phyloP scores from a whole-genome alignment of 305 asterid genomes.

The Rubia peregrina region DNA sequence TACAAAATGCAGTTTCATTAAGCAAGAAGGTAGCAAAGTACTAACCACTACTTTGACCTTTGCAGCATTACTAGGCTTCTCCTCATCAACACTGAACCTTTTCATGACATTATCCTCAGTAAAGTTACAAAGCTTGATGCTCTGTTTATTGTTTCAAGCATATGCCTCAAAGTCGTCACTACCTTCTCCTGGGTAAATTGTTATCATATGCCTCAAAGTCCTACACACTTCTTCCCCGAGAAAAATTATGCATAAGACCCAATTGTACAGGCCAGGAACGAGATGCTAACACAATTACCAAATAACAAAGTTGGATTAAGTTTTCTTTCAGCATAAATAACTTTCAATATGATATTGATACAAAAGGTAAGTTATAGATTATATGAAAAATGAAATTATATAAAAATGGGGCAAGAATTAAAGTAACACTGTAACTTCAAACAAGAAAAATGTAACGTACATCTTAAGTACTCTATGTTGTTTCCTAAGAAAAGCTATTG shows the following conservation, averaged over 20 bases:
- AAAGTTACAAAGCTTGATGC: slow-evolving; percentile 52
- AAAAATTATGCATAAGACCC: slow-evolving; percentile 45
- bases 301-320: neutral
- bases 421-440: neutral
- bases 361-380: neutral
- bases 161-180: slow-evolving; percentile 64
- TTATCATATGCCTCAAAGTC: no score
- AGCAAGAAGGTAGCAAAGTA: slow-evolving; percentile 15
- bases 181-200: no score
- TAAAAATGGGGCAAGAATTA: neutral
- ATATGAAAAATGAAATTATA: neutral
- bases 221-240: slow-evolving; percentile 72
- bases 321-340: neutral
- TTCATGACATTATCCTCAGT: slow-evolving; percentile 60
- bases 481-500: no score
- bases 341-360: neutral
- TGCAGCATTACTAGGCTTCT: slow-evolving; percentile 84
- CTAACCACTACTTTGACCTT: slow-evolving; percentile 98
- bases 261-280: slow-evolving; percentile 54
- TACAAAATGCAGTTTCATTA: no score
- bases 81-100: slow-evolving; percentile 71
- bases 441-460: no score
- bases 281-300: slow-evolving; percentile 40
- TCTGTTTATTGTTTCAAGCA: slow-evolving; percentile 57
- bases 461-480: no score